Conservation (phyloP, 306 rosid genomes). For the Coriaria nepalensis region DNA sequence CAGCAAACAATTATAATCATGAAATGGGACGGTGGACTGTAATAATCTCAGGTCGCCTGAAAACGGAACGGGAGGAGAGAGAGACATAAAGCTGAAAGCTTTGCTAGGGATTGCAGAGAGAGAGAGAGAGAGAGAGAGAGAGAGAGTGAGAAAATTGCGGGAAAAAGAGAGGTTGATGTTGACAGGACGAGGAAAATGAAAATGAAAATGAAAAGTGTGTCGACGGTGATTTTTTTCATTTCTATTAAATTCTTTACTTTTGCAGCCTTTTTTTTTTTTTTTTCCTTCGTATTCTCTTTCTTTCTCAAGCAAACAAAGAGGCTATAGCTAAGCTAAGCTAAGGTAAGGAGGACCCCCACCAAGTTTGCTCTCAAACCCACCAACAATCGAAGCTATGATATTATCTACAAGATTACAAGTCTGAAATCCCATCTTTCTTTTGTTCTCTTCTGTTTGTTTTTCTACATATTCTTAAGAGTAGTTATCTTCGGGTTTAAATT, state of each 20-base stretch:
- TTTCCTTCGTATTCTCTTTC: conserved; percentile 8
- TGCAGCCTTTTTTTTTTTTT: conserved; percentile 47
- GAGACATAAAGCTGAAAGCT: not conserved
- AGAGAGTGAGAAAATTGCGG: conserved; percentile 58
- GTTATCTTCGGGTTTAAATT: no score
- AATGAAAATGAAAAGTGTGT: conserved; percentile 35
- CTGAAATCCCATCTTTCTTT: no score
- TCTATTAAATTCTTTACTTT: conserved; percentile 42
- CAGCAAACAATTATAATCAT: no score
- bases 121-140: not conserved
- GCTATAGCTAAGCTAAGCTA: no score
- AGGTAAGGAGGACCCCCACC: conserved; percentile 24
- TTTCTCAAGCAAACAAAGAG: conserved; percentile 1
- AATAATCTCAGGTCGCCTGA: no score
- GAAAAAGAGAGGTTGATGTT: conserved; percentile 46
- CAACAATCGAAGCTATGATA: no score
- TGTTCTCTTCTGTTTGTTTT: no score
- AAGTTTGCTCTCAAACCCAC: no score
- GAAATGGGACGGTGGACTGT: no score
- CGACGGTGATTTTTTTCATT: conserved; percentile 69
- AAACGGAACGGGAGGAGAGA: conserved; percentile 18
- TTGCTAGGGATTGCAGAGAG: not conserved
- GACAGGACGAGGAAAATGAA: conserved; percentile 32
- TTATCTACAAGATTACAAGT: no score
- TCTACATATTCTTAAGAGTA: no score